These are phyloP conservation scores for Medicago lupulina DNA, from an alignment of 306 rosid genomes.

Conservation along the genomic window DNA sequence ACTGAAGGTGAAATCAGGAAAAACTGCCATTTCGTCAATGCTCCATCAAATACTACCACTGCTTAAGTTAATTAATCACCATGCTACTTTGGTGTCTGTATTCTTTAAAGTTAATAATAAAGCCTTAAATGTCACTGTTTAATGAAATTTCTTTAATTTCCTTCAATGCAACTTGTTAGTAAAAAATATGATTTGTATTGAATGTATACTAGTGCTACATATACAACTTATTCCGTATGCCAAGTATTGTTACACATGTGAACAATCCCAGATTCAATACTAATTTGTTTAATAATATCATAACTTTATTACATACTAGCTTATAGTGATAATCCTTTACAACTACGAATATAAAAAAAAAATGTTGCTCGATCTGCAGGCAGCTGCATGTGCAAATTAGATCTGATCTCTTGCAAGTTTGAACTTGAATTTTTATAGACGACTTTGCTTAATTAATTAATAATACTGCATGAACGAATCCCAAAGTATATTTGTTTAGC, in stretches of 20 bases:
- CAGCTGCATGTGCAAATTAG: background rate
- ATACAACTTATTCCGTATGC: background rate
- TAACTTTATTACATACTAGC: background rate
- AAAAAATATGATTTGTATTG: background rate
- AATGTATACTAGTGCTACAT: background rate
- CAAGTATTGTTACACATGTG: background rate
- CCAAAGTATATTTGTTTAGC: background rate
- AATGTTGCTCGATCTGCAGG: background rate
- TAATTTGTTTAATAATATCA: background rate
- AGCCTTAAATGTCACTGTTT: background rate
- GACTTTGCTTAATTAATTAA: background rate
- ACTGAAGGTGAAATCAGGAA: conserved; percentile 38
- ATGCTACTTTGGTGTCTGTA: background rate
- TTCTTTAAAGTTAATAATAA: conserved; percentile 23
- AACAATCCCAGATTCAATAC: background rate
- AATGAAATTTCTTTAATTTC: background rate
- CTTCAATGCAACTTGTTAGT: background rate
- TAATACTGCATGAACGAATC: background rate
- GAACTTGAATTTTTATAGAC: background rate
- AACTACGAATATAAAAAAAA: too few species aligned
- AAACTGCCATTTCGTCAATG: background rate
- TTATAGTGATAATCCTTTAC: too few species aligned
- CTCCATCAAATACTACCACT: background rate
- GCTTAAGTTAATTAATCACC: conserved; percentile 3
- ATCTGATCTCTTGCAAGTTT: conserved; percentile 1